Percentiles rank a stretch among this genome's conserved stretches.
Evolutionary conservation across 2,329 filamentous ascomycete genomes (phyloP).

Genomic region (Diaporthe ilicicola): DNA sequence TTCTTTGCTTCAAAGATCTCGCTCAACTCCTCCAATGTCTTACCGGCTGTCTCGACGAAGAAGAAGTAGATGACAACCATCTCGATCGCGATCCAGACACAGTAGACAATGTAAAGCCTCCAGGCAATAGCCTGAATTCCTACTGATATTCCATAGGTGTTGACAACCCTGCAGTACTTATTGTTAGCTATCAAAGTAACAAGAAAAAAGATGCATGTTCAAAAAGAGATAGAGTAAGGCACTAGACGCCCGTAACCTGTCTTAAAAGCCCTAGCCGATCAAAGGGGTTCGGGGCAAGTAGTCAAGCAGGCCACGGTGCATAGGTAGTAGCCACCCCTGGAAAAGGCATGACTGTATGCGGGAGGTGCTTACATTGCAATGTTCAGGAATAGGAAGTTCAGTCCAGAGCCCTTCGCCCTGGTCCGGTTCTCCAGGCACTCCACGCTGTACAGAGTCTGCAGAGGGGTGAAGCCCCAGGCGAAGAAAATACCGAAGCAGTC

Average conservation of each 20-base stretch:
- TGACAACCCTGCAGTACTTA: slow-evolving; percentile 44
- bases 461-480: slow-evolving; percentile 58
- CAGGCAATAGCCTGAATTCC: slow-evolving; percentile 56
- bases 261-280: background rate
- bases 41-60: slow-evolving; percentile 56
- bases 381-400: slow-evolving; percentile 52
- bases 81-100: slow-evolving; percentile 50
- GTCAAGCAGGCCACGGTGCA: background rate
- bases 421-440: slow-evolving; percentile 51
- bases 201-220: background rate
- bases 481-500: slow-evolving; percentile 62
- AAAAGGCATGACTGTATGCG: background rate
- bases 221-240: background rate
- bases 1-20: slow-evolving; percentile 29
- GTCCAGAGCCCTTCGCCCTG: slow-evolving; percentile 51
- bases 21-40: slow-evolving; percentile 31
- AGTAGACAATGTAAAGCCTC: slow-evolving; percentile 60
- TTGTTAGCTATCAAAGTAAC: background rate
- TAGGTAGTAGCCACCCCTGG: background rate
- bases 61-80: slow-evolving; percentile 54
- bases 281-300: background rate
- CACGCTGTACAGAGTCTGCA: slow-evolving; percentile 55
- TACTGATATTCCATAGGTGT: slow-evolving; percentile 53
- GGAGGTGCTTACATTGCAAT: slow-evolving; percentile 42
- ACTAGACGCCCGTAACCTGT: background rate